Evolutionary conservation across 2,329 filamentous ascomycete genomes (phyloP).

Genomic region (Pseudodiploospora longispora): DNA sequence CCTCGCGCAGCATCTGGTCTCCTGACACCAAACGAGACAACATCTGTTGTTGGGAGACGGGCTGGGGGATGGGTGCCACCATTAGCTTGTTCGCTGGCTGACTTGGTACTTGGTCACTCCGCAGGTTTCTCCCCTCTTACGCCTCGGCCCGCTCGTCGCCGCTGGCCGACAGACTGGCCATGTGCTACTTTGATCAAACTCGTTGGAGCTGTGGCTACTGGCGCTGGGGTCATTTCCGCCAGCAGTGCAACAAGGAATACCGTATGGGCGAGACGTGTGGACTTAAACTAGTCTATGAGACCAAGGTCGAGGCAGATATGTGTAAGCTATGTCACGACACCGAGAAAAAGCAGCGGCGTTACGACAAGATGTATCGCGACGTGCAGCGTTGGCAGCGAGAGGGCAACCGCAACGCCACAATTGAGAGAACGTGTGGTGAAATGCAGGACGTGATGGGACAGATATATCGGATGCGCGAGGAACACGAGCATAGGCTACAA

Average conservation of each 20-base stretch:
- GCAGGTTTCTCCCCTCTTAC: slow-evolving; percentile 9
- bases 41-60: not conserved
- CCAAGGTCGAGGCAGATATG: slow-evolving; percentile 51
- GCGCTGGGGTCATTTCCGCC: slow-evolving; percentile 89
- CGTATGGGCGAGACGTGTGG: slow-evolving; percentile 95
- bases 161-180: slow-evolving; percentile 32
- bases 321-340: slow-evolving; percentile 88
- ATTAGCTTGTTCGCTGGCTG: slow-evolving; percentile 12
- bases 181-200: slow-evolving; percentile 96
- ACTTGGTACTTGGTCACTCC: slow-evolving; percentile 7
- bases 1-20: not conserved
- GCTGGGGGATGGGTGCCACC: slow-evolving; percentile 1
- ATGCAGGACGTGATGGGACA: slow-evolving; percentile 59
- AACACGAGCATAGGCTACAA: slow-evolving; percentile 28
- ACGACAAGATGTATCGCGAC: slow-evolving; percentile 65
- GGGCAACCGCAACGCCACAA: slow-evolving; percentile 64
- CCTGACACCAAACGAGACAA: not conserved
- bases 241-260: slow-evolving; percentile 91
- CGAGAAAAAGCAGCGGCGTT: slow-evolving; percentile 71
- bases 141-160: slow-evolving; percentile 7
- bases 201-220: slow-evolving; percentile 81
- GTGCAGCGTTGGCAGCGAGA: slow-evolving; percentile 71
- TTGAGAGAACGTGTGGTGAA: slow-evolving; percentile 62
- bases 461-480: slow-evolving; percentile 38
- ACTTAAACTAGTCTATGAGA: slow-evolving; percentile 79